Conservation (phyloP, 768 basidiomycete genomes). For the Boletus tylopilopsis region DNA sequence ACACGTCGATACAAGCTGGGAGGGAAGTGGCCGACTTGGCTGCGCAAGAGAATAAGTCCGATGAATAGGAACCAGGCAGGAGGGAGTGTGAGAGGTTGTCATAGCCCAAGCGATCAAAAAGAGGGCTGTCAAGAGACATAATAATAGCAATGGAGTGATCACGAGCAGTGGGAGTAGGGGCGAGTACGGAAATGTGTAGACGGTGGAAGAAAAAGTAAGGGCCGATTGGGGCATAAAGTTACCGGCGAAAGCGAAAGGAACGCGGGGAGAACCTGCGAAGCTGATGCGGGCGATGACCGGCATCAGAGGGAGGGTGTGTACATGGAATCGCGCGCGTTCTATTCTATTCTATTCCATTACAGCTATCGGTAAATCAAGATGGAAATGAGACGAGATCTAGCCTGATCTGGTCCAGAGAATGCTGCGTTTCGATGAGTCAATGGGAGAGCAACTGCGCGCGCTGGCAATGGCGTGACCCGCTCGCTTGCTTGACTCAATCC, state of each 20-base stretch:
- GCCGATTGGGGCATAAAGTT: constrained; percentile 26
- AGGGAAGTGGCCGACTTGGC: constrained; percentile 12
- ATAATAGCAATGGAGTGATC: no score
- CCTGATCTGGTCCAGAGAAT: constrained; percentile 14
- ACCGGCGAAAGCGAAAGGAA: constrained; percentile 21
- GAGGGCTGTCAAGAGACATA: no score
- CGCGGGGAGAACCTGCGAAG: constrained; percentile 24
- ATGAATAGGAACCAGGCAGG: not conserved
- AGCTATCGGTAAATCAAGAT: constrained; percentile 26
- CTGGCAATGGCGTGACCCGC: constrained; percentile 13
- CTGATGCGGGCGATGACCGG: constrained; percentile 19
- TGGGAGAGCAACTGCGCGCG: constrained; percentile 1
- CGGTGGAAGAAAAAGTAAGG: not conserved
- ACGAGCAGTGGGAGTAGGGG: no score
- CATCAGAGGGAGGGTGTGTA: constrained; percentile 12
- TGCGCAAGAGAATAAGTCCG: constrained; percentile 7
- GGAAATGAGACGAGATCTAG: constrained; percentile 23
- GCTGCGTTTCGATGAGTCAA: constrained; percentile 12
- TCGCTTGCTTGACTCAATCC: constrained; percentile 18
- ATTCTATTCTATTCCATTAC: constrained; percentile 17
- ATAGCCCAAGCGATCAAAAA: not conserved
- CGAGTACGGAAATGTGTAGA: not conserved
- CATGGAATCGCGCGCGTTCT: constrained; percentile 1
- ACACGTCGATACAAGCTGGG: constrained; percentile 11
- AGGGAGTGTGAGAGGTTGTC: constrained; percentile 14